Evolutionary conservation across 805 yeast species (phyloP).

Genomic region (Cyberlindnera nakhonratchasimensis): DNA sequence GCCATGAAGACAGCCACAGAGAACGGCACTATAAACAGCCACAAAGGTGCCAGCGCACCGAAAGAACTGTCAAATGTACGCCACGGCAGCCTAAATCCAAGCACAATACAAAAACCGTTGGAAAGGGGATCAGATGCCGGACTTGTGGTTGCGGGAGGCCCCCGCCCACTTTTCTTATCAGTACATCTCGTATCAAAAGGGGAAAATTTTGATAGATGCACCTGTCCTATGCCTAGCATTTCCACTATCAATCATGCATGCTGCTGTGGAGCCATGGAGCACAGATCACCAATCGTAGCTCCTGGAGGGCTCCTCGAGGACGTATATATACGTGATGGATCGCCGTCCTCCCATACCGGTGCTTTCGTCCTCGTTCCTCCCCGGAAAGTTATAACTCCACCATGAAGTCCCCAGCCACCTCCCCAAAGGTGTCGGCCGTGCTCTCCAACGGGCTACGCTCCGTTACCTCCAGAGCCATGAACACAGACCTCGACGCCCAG

Average conservation of each 20-base stretch:
- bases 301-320: no score
- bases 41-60: no score
- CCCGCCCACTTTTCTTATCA: not conserved
- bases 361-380: not conserved
- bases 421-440: not conserved
- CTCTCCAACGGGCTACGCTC: slow-evolving; percentile 1
- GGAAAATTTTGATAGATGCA: no score
- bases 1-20: no score
- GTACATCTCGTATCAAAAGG: not conserved
- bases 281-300: no score
- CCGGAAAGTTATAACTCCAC: not conserved
- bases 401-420: not conserved
- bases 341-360: no score
- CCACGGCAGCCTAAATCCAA: not conserved
- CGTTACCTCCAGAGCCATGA: not conserved
- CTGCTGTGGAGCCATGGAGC: not conserved
- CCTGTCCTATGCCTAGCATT: no score
- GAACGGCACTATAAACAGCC: no score
- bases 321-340: no score
- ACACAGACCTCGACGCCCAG: slow-evolving; percentile 1
- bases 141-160: not conserved
- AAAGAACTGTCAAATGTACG: not conserved
- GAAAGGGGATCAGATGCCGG: not conserved
- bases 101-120: not conserved
- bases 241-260: not conserved